Base-by-base conservation (phyloP, 371 early-diverging fungal genomes). In the Blastocladiella emersonii region DNA sequence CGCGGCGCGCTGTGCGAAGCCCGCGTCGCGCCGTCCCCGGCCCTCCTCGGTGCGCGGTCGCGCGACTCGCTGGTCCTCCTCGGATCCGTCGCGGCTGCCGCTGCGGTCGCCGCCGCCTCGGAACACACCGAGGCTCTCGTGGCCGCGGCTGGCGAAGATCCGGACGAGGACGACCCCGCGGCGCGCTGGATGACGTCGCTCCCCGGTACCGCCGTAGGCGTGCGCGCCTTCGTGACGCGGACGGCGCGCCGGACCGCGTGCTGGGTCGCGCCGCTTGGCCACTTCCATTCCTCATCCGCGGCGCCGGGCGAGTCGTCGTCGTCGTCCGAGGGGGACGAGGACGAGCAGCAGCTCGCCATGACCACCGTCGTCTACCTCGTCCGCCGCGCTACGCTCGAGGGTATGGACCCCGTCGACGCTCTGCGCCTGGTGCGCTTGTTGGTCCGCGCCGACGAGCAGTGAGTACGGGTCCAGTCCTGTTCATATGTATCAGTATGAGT, bases 161-260 rank as follows among this genome's bases (percentile, higher is more conserved):
- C 41, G 32, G 53, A 25, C 53, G 15, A 27, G 53, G 10, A 3
- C 19, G 45, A 8, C 45, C 19, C 45, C 19, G 45, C 12, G 3
- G 45, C 45, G 3, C 12, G 45, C 5, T 21, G 15, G 30, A 89
- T 30, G 67, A 82, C 84, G 13, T 83, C 88, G 19, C 68, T 91
- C 30, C 85, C 89, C 0, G 88, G 89, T 21, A 85, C 89, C 1
- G 76, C 87, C 3, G 77, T 87, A n/a, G 91, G 91, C 5, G 91
- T 88, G 68, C 68, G 88, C 51, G 77, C 85, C 0, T 75, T 90
- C 37, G 81, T 87, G 39, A 81, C 84, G 5, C 73, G 13, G 2
- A 19, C 10, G 12, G 30, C 15, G 53, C 53, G 32, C 30, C 8
- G 8, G 32, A 15, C 21, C 15, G 53, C 53, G 53, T 51, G 53